These are phyloP conservation scores for Microcyclospora tardicrescens DNA, from an alignment of 2,329 filamentous ascomycete species.

Conservation along the genomic window DNA sequence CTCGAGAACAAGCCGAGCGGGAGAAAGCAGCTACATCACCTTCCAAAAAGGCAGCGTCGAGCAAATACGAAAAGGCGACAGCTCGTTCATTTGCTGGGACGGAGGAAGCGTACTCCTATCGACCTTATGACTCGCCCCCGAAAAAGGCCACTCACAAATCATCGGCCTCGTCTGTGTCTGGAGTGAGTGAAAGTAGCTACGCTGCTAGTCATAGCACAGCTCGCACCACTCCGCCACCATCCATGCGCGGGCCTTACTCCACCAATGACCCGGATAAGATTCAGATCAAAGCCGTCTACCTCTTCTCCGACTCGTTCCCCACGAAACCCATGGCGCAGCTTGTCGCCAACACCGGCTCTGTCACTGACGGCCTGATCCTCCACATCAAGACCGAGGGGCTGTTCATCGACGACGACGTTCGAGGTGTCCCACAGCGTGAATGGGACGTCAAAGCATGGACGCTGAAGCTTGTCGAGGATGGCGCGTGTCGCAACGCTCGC, in stretches of 20 bases:
- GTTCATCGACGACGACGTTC: slow-evolving; percentile 93
- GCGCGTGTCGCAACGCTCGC: slow-evolving; percentile 21
- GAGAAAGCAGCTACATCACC: slow-evolving; percentile 26
- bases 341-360: slow-evolving; percentile 66
- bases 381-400: slow-evolving; percentile 87
- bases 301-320: slow-evolving; percentile 79
- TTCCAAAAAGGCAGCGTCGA: slow-evolving; percentile 28
- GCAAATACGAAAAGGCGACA: slow-evolving; percentile 34
- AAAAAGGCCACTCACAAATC: slow-evolving; percentile 33
- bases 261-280: slow-evolving; percentile 94
- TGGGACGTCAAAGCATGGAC: slow-evolving; percentile 99
- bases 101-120: slow-evolving; percentile 41
- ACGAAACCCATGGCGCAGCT: slow-evolving; percentile 86
- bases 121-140: slow-evolving; percentile 19
- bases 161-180: slow-evolving; percentile 25
- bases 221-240: slow-evolving; percentile 64
- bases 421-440: slow-evolving; percentile 82
- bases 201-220: slow-evolving; percentile 73
- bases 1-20: slow-evolving; percentile 7
- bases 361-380: slow-evolving; percentile 85
- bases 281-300: slow-evolving; percentile 82
- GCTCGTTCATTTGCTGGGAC: slow-evolving; percentile 48
- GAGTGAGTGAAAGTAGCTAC: slow-evolving; percentile 76
- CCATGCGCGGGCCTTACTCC: slow-evolving; percentile 62
- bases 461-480: slow-evolving; percentile 71